These are phyloP conservation scores for Raphanus sativus DNA, from an alignment of 345 rosid genomes.

Conservation along the genomic window DNA sequence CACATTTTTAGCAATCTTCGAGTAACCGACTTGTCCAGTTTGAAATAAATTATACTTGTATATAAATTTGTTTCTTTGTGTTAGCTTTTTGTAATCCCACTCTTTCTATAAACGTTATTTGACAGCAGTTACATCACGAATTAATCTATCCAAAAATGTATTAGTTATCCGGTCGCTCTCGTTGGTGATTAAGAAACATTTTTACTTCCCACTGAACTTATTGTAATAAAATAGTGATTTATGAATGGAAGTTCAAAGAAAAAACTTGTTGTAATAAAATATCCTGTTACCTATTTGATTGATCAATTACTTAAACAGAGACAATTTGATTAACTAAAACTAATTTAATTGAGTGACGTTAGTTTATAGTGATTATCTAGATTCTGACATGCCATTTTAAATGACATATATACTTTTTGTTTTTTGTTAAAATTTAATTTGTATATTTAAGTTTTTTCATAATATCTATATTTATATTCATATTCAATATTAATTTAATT, in stretches of 20 bases:
- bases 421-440: no score
- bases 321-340: no score
- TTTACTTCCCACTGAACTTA: constrained; percentile 22
- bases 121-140: constrained; percentile 17
- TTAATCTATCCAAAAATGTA: constrained; percentile 4
- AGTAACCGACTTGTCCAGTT: constrained; percentile 9
- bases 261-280: not conserved
- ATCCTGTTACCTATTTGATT: not conserved
- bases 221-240: not conserved
- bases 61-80: constrained; percentile 2
- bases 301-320: no score
- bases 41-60: not conserved
- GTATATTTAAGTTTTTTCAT: no score
- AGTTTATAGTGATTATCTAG: no score
- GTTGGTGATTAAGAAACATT: constrained; percentile 24
- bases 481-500: no score
- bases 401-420: no score
- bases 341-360: no score
- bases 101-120: not conserved
- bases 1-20: not conserved
- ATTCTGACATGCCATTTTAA: no score
- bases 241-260: no score
- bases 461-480: no score
- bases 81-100: not conserved
- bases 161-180: constrained; percentile 27